These are phyloP conservation scores for Vitis cinerea DNA, from an alignment of 164 flowering plant species.

Conservation along the genomic window DNA sequence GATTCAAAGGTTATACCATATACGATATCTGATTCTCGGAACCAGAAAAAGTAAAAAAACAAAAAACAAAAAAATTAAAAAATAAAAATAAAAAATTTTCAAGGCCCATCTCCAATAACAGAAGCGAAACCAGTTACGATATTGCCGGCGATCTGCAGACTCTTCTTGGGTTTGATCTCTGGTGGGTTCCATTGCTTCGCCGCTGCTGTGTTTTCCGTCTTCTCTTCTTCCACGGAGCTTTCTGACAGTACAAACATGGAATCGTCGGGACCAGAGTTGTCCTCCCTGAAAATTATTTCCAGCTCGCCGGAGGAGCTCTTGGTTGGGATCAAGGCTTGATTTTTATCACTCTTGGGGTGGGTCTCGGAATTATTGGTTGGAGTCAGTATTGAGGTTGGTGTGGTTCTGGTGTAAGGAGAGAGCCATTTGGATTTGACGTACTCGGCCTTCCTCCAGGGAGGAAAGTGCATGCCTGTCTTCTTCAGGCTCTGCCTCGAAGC, in stretches of 20 bases:
- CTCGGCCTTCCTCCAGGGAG: constrained; percentile 83
- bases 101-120: constrained; percentile 45
- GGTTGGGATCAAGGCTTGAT: neutral
- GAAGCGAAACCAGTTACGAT: constrained; percentile 70
- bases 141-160: constrained; percentile 33
- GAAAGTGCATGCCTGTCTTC: constrained; percentile 85
- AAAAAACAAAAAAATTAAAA: constrained; percentile 4
- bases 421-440: constrained; percentile 83
- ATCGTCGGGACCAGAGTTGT: constrained; percentile 11
- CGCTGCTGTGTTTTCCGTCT: constrained; percentile 21
- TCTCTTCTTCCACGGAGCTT: constrained; percentile 30
- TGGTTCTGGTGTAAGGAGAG: constrained; percentile 45
- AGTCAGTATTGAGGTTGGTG: constrained; percentile 2
- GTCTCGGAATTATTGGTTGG: neutral
- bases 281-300: constrained; percentile 17
- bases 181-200: constrained; percentile 47
- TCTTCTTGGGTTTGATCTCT: constrained; percentile 45
- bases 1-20: constrained; percentile 11
- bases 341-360: neutral
- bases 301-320: constrained; percentile 14
- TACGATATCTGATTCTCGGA: constrained; percentile 9
- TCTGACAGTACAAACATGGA: constrained; percentile 12
- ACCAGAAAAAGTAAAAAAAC: neutral
- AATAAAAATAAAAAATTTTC: constrained; percentile 26
- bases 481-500: constrained; percentile 81